These are phyloP conservation scores for Pseudotulostoma volvatum DNA, from an alignment of 495 filamentous ascomycete genomes.

Conservation along the genomic window DNA sequence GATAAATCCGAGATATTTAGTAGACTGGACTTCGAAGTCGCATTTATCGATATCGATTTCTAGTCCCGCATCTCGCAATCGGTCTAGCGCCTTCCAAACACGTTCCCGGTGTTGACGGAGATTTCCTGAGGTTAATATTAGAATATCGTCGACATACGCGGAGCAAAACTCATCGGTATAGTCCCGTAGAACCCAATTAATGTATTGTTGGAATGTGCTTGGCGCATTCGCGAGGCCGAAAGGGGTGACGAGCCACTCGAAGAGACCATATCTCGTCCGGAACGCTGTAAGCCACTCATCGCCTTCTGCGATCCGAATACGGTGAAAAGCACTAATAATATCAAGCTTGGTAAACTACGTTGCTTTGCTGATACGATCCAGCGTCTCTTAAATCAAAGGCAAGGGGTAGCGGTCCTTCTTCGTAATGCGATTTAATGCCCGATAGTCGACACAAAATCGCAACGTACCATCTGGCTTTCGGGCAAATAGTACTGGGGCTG, in stretches of 20 bases:
- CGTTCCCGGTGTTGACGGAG: constrained; percentile 9
- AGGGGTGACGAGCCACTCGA: constrained; percentile 2
- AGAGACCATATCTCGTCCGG: constrained; percentile 1
- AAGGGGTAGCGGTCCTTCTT: constrained; percentile 28
- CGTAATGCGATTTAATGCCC: constrained; percentile 24
- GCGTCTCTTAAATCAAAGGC: constrained; percentile 26
- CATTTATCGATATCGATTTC: constrained; percentile 16
- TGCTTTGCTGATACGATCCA: constrained; percentile 10
- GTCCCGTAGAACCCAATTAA: constrained; percentile 4
- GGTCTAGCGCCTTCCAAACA: constrained; percentile 11
- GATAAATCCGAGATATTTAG: constrained; percentile 14
- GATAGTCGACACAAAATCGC: constrained; percentile 30
- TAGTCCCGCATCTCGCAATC: constrained; percentile 8
- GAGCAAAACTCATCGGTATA: constrained; percentile 15
- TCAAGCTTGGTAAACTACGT: constrained; percentile 2
- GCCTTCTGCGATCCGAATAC: constrained; percentile 1
- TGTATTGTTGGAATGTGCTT: constrained; percentile 1
- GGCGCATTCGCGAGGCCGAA: constrained; percentile 1
- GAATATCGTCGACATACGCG: constrained; percentile 17
- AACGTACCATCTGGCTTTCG: constrained; percentile 18
- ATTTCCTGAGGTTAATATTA: constrained; percentile 10
- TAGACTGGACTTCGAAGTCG: constrained; percentile 10
- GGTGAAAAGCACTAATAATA: constrained; percentile 2
- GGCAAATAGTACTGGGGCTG: constrained; percentile 19
- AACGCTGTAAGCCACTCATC: constrained; percentile 4